These are phyloP conservation scores for Funneliformis caledonium DNA, from an alignment of 371 early-diverging fungal genomes.

Conservation along the genomic window DNA sequence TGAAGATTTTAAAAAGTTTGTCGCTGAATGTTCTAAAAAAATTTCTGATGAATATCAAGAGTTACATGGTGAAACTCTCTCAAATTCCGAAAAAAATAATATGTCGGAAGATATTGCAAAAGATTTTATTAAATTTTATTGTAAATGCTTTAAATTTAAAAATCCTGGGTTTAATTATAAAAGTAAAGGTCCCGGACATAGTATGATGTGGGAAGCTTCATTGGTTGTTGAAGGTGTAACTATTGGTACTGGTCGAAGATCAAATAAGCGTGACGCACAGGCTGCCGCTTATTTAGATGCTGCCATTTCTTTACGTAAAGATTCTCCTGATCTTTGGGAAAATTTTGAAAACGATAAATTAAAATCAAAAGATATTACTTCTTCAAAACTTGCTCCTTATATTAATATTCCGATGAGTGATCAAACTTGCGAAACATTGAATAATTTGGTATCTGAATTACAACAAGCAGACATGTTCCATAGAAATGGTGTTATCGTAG, in stretches of 20 bases:
- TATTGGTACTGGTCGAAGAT: conserved; percentile 47
- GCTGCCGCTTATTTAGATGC: conserved; percentile 47
- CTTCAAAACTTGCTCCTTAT: conserved; percentile 44
- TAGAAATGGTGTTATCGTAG: conserved; percentile 36
- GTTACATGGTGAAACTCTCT: conserved; percentile 40
- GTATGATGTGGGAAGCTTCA: conserved; percentile 48
- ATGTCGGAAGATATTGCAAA: conserved; percentile 47
- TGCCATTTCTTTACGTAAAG: conserved; percentile 49
- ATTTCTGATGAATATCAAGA: conserved; percentile 46
- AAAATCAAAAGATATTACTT: conserved; percentile 43
- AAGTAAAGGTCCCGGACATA: conserved; percentile 46
- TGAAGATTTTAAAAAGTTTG: conserved; percentile 48
- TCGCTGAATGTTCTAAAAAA: conserved; percentile 46
- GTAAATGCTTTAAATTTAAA: conserved; percentile 45
- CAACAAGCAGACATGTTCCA: conserved; percentile 45
- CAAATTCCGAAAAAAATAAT: conserved; percentile 44
- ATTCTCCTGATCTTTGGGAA: conserved; percentile 46
- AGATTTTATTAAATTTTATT: conserved; percentile 48
- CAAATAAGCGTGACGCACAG: conserved; percentile 50
- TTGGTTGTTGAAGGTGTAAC: conserved; percentile 44
- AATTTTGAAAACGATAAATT: conserved; percentile 47
- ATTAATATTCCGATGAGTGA: conserved; percentile 49
- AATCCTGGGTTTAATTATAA: conserved; percentile 46
- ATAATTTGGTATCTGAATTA: conserved; percentile 42
- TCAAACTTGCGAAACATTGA: conserved; percentile 42